These are phyloP conservation scores for Lyophyllum semitale DNA, from an alignment of 768 basidiomycete species.

Conservation along the genomic window DNA sequence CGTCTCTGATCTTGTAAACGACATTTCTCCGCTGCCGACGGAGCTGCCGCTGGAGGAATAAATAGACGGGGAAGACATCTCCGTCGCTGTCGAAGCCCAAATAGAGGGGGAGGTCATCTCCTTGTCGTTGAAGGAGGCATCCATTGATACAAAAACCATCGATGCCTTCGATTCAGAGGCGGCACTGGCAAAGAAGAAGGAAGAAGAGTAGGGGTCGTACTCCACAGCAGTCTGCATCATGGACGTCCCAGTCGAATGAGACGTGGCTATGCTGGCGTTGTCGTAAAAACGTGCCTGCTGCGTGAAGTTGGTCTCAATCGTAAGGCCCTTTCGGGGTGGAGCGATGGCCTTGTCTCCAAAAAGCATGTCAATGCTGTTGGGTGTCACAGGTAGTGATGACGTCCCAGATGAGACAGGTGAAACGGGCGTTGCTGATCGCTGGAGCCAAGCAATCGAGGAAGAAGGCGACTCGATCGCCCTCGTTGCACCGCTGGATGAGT, in stretches of 20 bases:
- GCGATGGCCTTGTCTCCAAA: conserved; percentile 38
- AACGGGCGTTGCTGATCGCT: conserved; percentile 46
- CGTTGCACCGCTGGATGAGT: conserved; percentile 50
- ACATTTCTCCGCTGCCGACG: conserved; percentile 29
- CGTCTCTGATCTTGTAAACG: conserved; percentile 37
- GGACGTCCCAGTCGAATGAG: conserved; percentile 55
- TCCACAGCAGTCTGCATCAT: conserved; percentile 79
- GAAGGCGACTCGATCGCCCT: conserved; percentile 56
- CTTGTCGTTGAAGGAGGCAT: conserved; percentile 46
- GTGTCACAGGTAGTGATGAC: conserved; percentile 59
- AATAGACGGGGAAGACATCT: conserved; percentile 47
- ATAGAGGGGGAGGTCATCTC: conserved; percentile 54
- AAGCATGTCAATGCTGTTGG: conserved; percentile 48
- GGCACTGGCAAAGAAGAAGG: conserved; percentile 53
- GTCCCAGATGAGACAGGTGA: conserved; percentile 40
- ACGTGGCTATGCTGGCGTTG: conserved; percentile 41
- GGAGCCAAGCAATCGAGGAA: conserved; percentile 43
- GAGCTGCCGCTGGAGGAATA: conserved; percentile 44
- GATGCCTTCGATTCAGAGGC: conserved; percentile 39
- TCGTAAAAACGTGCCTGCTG: conserved; percentile 47
- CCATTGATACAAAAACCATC: conserved; percentile 25
- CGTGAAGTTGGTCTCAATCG: conserved; percentile 59
- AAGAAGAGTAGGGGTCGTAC: conserved; percentile 59
- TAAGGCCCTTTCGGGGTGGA: conserved; percentile 46
- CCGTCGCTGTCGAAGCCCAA: conserved; percentile 49